Evolutionary conservation across 1,284 basidiomycete species (phyloP), one percentile per base, ranked within the genome.

Genomic region (Marasmius sp.): DNA sequence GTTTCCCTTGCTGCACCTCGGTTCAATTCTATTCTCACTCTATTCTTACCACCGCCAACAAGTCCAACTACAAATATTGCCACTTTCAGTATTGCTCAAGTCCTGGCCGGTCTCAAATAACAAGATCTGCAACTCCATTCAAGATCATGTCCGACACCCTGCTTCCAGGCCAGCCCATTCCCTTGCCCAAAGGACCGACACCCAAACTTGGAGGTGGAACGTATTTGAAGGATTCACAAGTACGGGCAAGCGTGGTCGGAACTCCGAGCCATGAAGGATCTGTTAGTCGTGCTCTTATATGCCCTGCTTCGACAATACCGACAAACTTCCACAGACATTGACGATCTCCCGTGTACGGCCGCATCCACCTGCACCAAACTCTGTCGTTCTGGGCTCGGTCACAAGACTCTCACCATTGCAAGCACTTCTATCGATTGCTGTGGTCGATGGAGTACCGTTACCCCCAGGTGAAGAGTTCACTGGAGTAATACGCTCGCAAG

Each of bases 401-500:
- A 93, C 92, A 6, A 88, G 96, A 11, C 81, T 98, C 34, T 94
- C 93, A 0, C 92, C 96, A 0, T 78, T 89, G 61, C 94, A 97
- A 75, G 97, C 97, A 1, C 85, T 88, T 59, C 76, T 98, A 10
- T 90, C 92, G 1, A 95, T 99, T 66, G 87, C 91, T 41, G 90
- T 96, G 12, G 94, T 98, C 36, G 94, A 97, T 71, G 93, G 91
- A 18, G 81, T 91, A n/a, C 95, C 96, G 1, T 82, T 96, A 33
- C 91, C 94, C 22, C 81, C 85, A 47, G 91, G 91, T n/a, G 94
- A 96, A 76, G 95, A 98, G 67, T 98, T 97, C 68, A 90, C 87
- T 0, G 97, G 97, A 12, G 90, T 98, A 8, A 93, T 99, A 62
- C 87, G 97, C 38, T 82, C 87, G 4, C 93, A 97, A 74, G 97